A percentile compares a stretch with the other conserved stretches of the same genome.
Evolutionary conservation across 2,329 filamentous ascomycete species (phyloP).

Genomic region (Fusarium pseudoanthophilum): DNA sequence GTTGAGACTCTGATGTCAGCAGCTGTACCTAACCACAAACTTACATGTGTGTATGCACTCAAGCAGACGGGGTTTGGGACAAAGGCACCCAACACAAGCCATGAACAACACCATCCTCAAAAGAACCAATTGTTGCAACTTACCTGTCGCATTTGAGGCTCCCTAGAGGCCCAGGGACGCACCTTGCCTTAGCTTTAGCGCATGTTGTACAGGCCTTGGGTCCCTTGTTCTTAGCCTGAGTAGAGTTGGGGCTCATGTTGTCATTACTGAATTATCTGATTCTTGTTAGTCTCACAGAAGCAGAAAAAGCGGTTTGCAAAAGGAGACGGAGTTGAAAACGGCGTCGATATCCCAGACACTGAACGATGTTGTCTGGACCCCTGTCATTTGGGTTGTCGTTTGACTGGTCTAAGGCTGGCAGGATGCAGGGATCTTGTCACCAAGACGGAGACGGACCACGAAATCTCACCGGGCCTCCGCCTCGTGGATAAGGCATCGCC

Average conservation of each 20-base stretch:
- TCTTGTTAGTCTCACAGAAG: slow-evolving; percentile 11
- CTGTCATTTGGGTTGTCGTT: slow-evolving; percentile 30
- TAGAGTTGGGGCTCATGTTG: slow-evolving; percentile 35
- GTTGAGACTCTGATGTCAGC: slow-evolving; percentile 16
- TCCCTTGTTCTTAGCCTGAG: slow-evolving; percentile 52
- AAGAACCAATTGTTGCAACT: slow-evolving; percentile 34
- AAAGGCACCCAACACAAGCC: background rate
- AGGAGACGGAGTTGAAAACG: slow-evolving; percentile 37
- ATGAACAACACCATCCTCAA: background rate
- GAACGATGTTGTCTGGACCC: slow-evolving; percentile 17
- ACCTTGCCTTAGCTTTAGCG: slow-evolving; percentile 63
- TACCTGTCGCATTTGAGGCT: slow-evolving; percentile 61
- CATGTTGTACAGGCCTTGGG: slow-evolving; percentile 62
- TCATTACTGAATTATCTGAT: slow-evolving; percentile 24
- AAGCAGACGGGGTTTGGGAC: background rate
- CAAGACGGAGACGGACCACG: slow-evolving; percentile 42
- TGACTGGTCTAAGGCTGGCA: slow-evolving; percentile 28
- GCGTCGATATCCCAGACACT: slow-evolving; percentile 26
- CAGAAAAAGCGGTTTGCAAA: slow-evolving; percentile 31
- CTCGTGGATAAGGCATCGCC: slow-evolving; percentile 7
- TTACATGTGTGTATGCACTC: background rate
- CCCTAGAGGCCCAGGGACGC: slow-evolving; percentile 55
- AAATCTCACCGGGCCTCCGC: slow-evolving; percentile 48
- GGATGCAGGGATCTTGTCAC: slow-evolving; percentile 24
- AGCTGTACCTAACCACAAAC: slow-evolving; percentile 13